phyloP scores from a whole-genome alignment of 169 alveolate genomes.

The Plasmodium relictum region DNA sequence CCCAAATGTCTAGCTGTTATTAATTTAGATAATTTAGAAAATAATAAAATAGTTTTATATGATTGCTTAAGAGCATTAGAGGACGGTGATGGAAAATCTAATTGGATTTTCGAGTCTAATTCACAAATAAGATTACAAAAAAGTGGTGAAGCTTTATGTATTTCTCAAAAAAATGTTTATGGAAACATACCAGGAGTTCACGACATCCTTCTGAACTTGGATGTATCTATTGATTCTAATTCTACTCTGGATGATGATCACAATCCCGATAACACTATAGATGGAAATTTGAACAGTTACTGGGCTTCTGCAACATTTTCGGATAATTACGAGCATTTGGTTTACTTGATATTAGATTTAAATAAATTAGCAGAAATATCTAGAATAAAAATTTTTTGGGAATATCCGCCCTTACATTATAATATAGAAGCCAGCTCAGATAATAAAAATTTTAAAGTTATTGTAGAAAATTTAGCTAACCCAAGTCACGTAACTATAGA shows the following conservation, averaged over 20 bases:
- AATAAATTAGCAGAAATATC: conserved; percentile 83
- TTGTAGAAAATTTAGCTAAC: conserved; percentile 85
- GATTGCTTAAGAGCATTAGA: conserved; percentile 87
- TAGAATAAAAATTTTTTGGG: conserved; percentile 91
- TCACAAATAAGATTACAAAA: conserved; percentile 87
- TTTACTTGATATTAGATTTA: conserved; percentile 82
- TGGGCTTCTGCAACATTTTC: conserved; percentile 92
- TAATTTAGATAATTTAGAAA: conserved; percentile 64
- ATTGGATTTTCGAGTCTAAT: conserved; percentile 90
- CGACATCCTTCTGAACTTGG: conserved; percentile 80
- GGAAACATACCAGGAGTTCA: conserved; percentile 89
- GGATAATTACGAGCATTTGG: conserved; percentile 83
- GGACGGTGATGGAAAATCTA: conserved; percentile 87
- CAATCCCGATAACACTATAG: conserved; percentile 87
- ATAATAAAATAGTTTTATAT: conserved; percentile 78
- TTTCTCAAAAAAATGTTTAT: conserved; percentile 86
- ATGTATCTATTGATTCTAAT: conserved; percentile 75
- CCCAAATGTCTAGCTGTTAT: conserved; percentile 55
- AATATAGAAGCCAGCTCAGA: conserved; percentile 88
- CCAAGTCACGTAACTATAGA: conserved; percentile 85
- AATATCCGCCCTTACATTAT: conserved; percentile 91
- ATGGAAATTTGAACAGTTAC: conserved; percentile 89
- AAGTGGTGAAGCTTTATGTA: conserved; percentile 85
- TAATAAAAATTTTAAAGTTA: conserved; percentile 82
- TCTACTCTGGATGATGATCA: conserved; percentile 83